Percentiles rank a stretch among this genome's conserved stretches.
Conservation (phyloP, 768 basidiomycete species). For the Collybiopsis confluens region DNA sequence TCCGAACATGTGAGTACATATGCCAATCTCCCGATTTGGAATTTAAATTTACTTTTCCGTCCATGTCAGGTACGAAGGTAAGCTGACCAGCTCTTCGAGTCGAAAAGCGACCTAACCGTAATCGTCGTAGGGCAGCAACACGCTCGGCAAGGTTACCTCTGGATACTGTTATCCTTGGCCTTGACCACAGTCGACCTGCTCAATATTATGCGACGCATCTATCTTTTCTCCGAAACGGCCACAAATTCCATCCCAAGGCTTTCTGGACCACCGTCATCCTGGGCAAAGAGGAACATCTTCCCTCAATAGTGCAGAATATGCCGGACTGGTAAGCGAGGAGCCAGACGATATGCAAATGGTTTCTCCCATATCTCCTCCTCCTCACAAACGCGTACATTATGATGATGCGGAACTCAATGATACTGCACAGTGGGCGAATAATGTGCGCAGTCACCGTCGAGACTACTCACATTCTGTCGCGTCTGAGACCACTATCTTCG, state of each 20-base stretch:
- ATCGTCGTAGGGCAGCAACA: slow-evolving; percentile 44
- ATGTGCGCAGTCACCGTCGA: slow-evolving; percentile 36
- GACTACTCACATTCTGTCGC: slow-evolving; percentile 39
- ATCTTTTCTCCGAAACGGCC: slow-evolving; percentile 42
- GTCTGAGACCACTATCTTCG: slow-evolving; percentile 54
- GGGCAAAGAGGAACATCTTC: slow-evolving; percentile 33
- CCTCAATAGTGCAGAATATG: slow-evolving; percentile 45
- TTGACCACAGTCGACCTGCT: slow-evolving; percentile 55
- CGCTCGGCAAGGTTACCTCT: slow-evolving; percentile 50
- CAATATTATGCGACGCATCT: slow-evolving; percentile 44
- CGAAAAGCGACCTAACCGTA: not conserved
- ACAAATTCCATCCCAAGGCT: slow-evolving; percentile 38
- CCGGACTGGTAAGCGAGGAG: slow-evolving; percentile 52
- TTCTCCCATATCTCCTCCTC: slow-evolving; percentile 6
- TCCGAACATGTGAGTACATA: slow-evolving; percentile 70
- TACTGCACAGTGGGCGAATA: slow-evolving; percentile 53
- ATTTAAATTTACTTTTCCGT: slow-evolving; percentile 12
- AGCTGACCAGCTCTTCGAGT: not conserved
- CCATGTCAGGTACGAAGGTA: slow-evolving; percentile 59
- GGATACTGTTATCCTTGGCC: slow-evolving; percentile 39
- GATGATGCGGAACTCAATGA: slow-evolving; percentile 29
- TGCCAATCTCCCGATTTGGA: slow-evolving; percentile 9
- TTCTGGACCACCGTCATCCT: slow-evolving; percentile 61
- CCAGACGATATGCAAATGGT: slow-evolving; percentile 44
- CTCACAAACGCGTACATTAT: slow-evolving; percentile 7